Evolutionary conservation across 768 basidiomycete genomes (phyloP).

Genomic region (Sarcodon aspratus): DNA sequence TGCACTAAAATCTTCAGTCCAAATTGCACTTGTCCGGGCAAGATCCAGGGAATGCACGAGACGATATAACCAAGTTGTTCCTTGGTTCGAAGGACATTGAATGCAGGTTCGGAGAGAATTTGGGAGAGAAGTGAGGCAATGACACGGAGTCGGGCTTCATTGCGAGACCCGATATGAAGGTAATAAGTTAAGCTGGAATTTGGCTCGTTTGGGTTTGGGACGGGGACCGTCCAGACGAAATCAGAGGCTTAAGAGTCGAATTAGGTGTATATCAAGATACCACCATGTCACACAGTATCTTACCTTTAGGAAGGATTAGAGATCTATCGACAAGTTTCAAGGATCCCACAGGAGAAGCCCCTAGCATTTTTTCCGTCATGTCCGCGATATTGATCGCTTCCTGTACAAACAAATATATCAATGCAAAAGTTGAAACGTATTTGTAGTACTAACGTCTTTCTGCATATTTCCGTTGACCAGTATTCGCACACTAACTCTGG

Average conservation of each 20-base stretch:
- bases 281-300: slow-evolving; percentile 3
- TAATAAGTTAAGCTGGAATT: slow-evolving; percentile 87
- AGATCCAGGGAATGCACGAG: slow-evolving; percentile 39
- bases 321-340: slow-evolving; percentile 37
- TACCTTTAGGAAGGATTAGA: slow-evolving; percentile 65
- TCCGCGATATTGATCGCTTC: slow-evolving; percentile 69
- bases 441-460: slow-evolving; percentile 49
- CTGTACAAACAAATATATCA: slow-evolving; percentile 24
- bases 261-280: not conserved
- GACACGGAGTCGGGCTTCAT: slow-evolving; percentile 55
- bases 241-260: slow-evolving; percentile 34
- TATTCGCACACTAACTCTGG: slow-evolving; percentile 55
- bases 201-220: slow-evolving; percentile 76
- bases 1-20: slow-evolving; percentile 83
- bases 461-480: slow-evolving; percentile 78
- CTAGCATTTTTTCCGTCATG: slow-evolving; percentile 56
- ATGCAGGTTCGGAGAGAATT: slow-evolving; percentile 84
- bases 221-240: slow-evolving; percentile 47
- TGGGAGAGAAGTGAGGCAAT: slow-evolving; percentile 64
- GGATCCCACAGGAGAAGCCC: slow-evolving; percentile 38
- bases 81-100: slow-evolving; percentile 83
- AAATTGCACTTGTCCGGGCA: slow-evolving; percentile 40
- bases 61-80: slow-evolving; percentile 97
- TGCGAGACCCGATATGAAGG: slow-evolving; percentile 61
- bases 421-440: not conserved